Evolutionary conservation across 192 early-diverging fungal species (phyloP).

Genomic region (Piromyces finnis): DNA sequence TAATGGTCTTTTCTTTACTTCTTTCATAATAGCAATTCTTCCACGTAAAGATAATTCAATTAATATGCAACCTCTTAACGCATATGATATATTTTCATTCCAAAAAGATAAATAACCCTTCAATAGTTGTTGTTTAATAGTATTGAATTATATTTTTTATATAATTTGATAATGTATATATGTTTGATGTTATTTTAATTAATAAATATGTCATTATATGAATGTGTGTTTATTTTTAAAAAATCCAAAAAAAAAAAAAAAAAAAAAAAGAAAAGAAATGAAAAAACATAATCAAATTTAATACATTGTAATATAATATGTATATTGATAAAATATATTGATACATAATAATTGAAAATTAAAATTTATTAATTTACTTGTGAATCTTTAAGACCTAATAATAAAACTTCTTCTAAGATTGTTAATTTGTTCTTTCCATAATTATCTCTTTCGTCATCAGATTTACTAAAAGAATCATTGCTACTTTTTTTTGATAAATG

Average conservation of each 20-base stretch:
- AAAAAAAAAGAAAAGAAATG: too few species aligned
- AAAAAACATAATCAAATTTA: too few species aligned
- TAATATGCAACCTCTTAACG: slow-evolving; percentile 81
- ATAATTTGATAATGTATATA: too few species aligned
- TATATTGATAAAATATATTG: too few species aligned
- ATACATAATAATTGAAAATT: too few species aligned
- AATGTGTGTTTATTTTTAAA: too few species aligned
- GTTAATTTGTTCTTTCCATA: slow-evolving; percentile 42
- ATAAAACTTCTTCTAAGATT: slow-evolving; percentile 87
- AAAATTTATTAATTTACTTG: slow-evolving; percentile 30
- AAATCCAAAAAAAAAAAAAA: too few species aligned
- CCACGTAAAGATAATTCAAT: slow-evolving; percentile 89
- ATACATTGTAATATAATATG: too few species aligned
- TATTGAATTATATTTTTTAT: too few species aligned
- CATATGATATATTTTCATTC: slow-evolving; percentile 98
- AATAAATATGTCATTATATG: too few species aligned
- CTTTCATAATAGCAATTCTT: slow-evolving; percentile 73
- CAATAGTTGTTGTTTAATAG: too few species aligned
- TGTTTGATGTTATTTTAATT: too few species aligned
- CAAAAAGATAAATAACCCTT: slow-evolving; percentile 95
- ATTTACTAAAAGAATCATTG: not conserved
- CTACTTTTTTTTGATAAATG: not conserved
- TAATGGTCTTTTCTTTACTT: slow-evolving; percentile 54
- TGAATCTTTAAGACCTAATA: slow-evolving; percentile 85
- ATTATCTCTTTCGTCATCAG: slow-evolving; percentile 1